Conservation (phyloP, 192 early-diverging fungal species). For the Coemansia umbellata region DNA sequence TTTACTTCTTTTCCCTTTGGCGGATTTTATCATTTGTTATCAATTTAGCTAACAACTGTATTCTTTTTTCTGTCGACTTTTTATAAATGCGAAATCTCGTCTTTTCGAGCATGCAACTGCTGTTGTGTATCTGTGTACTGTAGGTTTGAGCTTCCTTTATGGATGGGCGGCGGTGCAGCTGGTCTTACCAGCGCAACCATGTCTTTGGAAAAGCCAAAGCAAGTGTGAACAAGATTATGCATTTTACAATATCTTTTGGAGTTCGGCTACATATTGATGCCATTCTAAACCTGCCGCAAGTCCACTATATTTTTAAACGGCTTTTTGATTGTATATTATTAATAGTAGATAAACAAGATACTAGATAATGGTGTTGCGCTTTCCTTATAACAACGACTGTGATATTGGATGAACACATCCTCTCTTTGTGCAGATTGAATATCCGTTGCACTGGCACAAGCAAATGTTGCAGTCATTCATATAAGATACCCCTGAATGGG, state of each 20-base stretch:
- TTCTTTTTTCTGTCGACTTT: not conserved
- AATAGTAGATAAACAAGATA: no score
- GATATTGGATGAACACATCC: constrained; percentile 14
- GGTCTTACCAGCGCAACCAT: not conserved
- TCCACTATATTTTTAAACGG: no score
- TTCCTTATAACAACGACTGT: no score
- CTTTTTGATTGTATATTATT: no score
- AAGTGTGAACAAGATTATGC: constrained; percentile 10
- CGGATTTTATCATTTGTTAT: not conserved
- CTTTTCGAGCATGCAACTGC: not conserved
- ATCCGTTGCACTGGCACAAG: constrained; percentile 16
- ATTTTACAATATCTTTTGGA: not conserved
- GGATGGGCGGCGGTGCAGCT: constrained; percentile 27
- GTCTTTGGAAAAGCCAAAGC: constrained; percentile 24
- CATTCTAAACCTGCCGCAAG: no score
- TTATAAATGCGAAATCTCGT: not conserved
- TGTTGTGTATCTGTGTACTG: constrained; percentile 1
- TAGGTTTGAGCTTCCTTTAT: constrained; percentile 40
- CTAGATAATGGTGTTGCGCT: no score
- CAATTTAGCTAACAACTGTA: not conserved
- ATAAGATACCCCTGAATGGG: constrained; percentile 12
- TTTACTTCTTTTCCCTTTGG: not conserved
- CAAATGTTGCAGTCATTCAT: constrained; percentile 19
- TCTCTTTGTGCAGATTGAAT: constrained; percentile 14
- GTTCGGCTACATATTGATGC: no score